Evolutionary conservation across 371 early-diverging fungal genomes (phyloP), one percentile per base, ranked within the genome.

Genomic region (Chytridiales sp.): DNA sequence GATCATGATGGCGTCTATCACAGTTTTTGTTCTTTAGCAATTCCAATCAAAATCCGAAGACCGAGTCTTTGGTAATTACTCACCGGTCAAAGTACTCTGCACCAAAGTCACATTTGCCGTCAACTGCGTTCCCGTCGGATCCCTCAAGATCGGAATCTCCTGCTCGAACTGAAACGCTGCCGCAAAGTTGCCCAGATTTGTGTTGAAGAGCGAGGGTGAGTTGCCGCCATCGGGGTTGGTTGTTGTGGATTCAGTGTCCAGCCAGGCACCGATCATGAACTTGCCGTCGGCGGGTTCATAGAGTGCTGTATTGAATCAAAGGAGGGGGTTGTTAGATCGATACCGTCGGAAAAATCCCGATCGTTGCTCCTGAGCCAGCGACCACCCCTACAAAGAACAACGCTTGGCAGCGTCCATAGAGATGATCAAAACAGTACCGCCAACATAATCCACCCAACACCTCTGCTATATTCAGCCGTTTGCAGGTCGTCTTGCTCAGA

Each of bases 131-230:
- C 21, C 32, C 53, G 19, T 47, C 4, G 49, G 56, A 17, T 34
- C 39, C 17, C 52, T 43, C 24, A 36, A 43, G 22, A 74, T 46
- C 1, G 70, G 70, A 41, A 74, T 52, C 40, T 41, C 40, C 50
- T 67, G 56, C 26, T 57, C 49, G 34, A 62, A 34, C 21, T 70
- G 68, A 47, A 70, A 74, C 22, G 63, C 27, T 19, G 48, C 42
- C 6, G 68, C 66, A 27, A 64, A 57, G 56, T 34, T 24, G 1
- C 67, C 67, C 5, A 74, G 30, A n/a, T 71, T 48, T 31, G 32
- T 6, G 61, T 68, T 74, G 67, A 74, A 70, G 11, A 15, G 1
- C 4, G 43, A 21, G 0, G 74, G 74, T 17, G 68, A 42, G 54
- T 73, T 70, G 19, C 57, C 53, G 40, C 50, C 53, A 8, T 43